phyloP scores from a whole-genome alignment of 768 basidiomycete genomes.

The Clavulina sp. region DNA sequence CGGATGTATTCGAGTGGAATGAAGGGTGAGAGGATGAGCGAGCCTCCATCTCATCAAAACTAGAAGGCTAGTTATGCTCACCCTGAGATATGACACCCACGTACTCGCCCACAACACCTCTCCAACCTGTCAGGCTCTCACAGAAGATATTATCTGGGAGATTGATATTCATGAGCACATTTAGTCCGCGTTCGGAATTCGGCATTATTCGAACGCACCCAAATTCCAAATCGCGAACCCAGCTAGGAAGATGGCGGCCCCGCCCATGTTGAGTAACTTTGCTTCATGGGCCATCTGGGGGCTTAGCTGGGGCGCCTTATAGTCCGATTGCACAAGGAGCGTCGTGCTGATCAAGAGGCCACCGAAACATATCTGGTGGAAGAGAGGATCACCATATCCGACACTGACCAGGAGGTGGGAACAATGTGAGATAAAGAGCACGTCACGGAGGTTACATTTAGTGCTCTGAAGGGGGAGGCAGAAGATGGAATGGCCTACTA shows the following conservation, averaged over 20 bases:
- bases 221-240: constrained; percentile 22
- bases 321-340: constrained; percentile 9
- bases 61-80: neutral
- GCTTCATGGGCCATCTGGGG: constrained; percentile 8
- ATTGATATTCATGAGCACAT: too few species aligned
- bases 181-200: too few species aligned
- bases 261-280: constrained; percentile 13
- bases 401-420: constrained; percentile 12
- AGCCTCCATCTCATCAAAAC: too few species aligned
- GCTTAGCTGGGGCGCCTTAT: constrained; percentile 8
- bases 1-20: neutral
- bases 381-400: constrained; percentile 19
- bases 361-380: constrained; percentile 22
- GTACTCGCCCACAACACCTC: constrained; percentile 3
- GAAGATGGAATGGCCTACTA: constrained; percentile 16
- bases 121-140: constrained; percentile 7
- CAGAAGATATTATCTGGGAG: constrained; percentile 21
- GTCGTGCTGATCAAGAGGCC: constrained; percentile 14
- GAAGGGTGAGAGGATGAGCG: too few species aligned
- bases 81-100: constrained; percentile 11
- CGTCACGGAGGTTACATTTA: too few species aligned
- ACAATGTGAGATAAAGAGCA: neutral
- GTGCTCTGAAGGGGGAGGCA: too few species aligned
- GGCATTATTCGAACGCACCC: too few species aligned
- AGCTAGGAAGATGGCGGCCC: constrained; percentile 15